A percentile compares a stretch with the other conserved stretches of the same genome.
Conservation (phyloP, 2,329 filamentous ascomycete genomes). For the Colletotrichum camelliae region DNA sequence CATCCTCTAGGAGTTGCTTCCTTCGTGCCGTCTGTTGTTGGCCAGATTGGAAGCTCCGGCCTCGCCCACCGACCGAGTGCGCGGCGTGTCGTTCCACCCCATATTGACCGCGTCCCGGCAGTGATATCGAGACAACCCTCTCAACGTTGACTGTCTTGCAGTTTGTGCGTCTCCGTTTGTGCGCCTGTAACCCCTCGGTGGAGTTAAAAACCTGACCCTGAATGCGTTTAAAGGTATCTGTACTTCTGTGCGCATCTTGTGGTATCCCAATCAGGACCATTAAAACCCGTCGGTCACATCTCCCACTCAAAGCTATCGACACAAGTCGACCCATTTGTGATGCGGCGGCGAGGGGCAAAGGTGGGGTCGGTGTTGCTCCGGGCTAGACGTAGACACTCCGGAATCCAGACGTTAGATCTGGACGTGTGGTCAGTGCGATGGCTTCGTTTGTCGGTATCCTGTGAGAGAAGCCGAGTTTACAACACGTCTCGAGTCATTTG, state of each 20-base stretch:
- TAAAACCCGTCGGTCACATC: slow-evolving; percentile 3
- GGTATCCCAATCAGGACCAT: background rate
- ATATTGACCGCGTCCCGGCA: background rate
- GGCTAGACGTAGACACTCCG: background rate
- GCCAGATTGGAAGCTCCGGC: background rate
- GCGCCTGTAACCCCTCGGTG: slow-evolving; percentile 7
- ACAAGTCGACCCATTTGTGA: slow-evolving; percentile 4
- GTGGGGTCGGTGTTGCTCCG: slow-evolving; percentile 10
- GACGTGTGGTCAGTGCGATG: slow-evolving; percentile 4
- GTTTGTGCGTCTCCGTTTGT: slow-evolving; percentile 11
- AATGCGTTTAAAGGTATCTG: slow-evolving; percentile 8
- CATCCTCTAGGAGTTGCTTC: slow-evolving; percentile 8
- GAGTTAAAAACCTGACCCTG: background rate
- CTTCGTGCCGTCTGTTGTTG: background rate
- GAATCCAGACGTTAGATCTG: background rate
- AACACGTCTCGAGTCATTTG: slow-evolving; percentile 17
- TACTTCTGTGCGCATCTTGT: background rate
- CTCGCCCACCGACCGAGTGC: background rate
- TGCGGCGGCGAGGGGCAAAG: slow-evolving; percentile 16
- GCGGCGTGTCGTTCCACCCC: slow-evolving; percentile 2
- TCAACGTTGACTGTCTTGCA: background rate
- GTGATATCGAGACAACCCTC: background rate
- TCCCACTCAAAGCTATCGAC: background rate
- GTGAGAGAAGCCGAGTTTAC: slow-evolving; percentile 14
- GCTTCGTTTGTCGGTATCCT: slow-evolving; percentile 18